These are phyloP conservation scores for Rugonectria rugulosa DNA, from an alignment of 2,329 filamentous ascomycete genomes.

Conservation along the genomic window DNA sequence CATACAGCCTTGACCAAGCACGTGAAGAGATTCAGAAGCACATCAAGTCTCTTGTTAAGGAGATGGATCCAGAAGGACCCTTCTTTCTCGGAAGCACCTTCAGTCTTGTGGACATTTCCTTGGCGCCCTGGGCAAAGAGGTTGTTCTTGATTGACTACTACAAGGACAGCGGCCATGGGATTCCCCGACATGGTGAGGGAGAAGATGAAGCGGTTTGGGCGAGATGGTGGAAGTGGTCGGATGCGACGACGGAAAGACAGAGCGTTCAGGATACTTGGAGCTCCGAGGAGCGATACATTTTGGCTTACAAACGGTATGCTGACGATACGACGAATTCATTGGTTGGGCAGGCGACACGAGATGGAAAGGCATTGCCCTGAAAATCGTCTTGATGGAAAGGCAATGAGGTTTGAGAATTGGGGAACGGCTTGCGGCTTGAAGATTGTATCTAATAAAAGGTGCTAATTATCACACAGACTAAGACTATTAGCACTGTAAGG, in stretches of 20 bases:
- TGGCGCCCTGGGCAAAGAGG: constrained; percentile 77
- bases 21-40: constrained; percentile 64
- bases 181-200: constrained; percentile 60
- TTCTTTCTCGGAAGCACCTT: constrained; percentile 73
- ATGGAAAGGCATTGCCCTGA: constrained; percentile 66
- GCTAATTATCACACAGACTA: too few species aligned
- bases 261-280: constrained; percentile 75
- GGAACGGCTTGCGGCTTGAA: neutral
- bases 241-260: constrained; percentile 63
- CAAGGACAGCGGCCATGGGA: constrained; percentile 63
- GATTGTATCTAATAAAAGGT: too few species aligned
- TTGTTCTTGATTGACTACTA: constrained; percentile 80
- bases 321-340: constrained; percentile 70
- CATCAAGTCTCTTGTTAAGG: constrained; percentile 66
- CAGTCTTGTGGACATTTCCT: constrained; percentile 72
- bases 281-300: constrained; percentile 70
- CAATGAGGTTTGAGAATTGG: neutral
- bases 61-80: constrained; percentile 65
- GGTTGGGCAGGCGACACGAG: constrained; percentile 68
- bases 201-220: constrained; percentile 66
- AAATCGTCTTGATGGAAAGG: neutral
- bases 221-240: constrained; percentile 71
- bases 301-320: constrained; percentile 73
- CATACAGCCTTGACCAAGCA: constrained; percentile 59
- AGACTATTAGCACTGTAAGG: too few species aligned